Base-by-base conservation (phyloP, 2,329 filamentous ascomycete genomes). In the Microascus cirrosus region DNA sequence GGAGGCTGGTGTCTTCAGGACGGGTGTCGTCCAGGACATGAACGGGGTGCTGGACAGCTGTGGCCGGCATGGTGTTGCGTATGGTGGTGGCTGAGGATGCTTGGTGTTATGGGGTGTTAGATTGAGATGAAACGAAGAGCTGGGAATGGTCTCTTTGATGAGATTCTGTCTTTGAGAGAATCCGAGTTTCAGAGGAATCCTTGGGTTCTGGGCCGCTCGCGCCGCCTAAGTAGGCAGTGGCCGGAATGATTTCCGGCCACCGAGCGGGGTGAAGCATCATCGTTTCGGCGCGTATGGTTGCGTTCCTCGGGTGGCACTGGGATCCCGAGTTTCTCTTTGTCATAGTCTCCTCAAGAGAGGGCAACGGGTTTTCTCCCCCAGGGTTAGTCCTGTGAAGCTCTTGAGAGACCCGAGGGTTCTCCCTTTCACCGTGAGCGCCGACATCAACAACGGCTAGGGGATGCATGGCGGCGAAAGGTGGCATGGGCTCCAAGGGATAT, bases 1-100 rank as follows among this genome's bases (percentile, higher is more conserved):
- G 85, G 32, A 89, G 74, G 51, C 82, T 79, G 58, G 68, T 79
- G 69, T 89, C 83, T 60, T 83, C 70, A 1, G 84, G 82, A 67
- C 72, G 76, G 59, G 83, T 79, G 72, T 87, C 85, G 59, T 77
- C 73, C 51, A 89, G 76, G 71, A 89, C 80, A 58, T 77, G 72
- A 68, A 89, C 88, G 59, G 69, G 66, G 42, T 60, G 61, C 59
- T 61, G 59, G 61, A 66, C 64, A 15, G 58, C 53, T 32, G 58
- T 28, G 39, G 56, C 34, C 24, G 56, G 55, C 61, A 62, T 62
- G 48, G 15, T 60, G 20, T 51, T 57, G 35, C 32, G 52, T 39
- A 56, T 58, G 50, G 39, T 20, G 18, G 20, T 50, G 45, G n/a
- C 5, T 50, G 45, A 15, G 13, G 12, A 42, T 3, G 36, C 36